Evolutionary conservation across 177 flowering plant genomes (phyloP), one percentile per base, ranked within the genome.

Genomic region (Vitis hybrid): DNA sequence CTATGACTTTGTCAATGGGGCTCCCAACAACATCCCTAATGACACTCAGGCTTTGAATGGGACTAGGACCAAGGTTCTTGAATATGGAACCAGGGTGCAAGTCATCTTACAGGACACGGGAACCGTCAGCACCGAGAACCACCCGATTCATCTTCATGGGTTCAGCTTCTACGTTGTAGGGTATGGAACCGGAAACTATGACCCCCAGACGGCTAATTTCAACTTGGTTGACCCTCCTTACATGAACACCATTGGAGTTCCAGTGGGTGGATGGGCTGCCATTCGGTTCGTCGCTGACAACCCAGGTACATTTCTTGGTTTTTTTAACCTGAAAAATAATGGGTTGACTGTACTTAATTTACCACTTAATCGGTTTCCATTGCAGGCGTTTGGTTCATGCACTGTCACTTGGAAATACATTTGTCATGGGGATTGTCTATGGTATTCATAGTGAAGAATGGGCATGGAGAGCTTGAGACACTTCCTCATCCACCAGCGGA

Each of bases 121-220:
- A 18, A 84, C 81, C 0, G 82, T 90, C 50, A 68, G 77, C 11
- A 76, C 84, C 1, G 93, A 88, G 66, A 85, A 88, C 64, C 97
- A 91, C 77, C 97, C 97, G 0, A 81, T 91, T 65, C 97, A 91
- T 69, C 82, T 91, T 3, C 94, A 91, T 75, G 97, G 97, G 9
- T 85, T 80, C 62, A 88, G 85, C 71, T 88, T 90, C 80, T 85
- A 90, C 65, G 90, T 90, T 4, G 80, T 91, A 0, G 93, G 87
- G 0, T 80, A 78, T 51, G 97, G 94, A 0, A 63, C 68, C 4
- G 97, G 94, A 1, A 86, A 88, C 75, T 91, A 82, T 58, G 73
- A 88, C 60, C 78, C 88, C 2, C 72, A 66, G 8, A 76, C 78
- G 0, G 87, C 82, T 11, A 52, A 69, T 18, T 79, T 86, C 56